Evolutionary conservation across 1,139 yeast species (phyloP).

Genomic region (Scheffersomyces lignicola): DNA sequence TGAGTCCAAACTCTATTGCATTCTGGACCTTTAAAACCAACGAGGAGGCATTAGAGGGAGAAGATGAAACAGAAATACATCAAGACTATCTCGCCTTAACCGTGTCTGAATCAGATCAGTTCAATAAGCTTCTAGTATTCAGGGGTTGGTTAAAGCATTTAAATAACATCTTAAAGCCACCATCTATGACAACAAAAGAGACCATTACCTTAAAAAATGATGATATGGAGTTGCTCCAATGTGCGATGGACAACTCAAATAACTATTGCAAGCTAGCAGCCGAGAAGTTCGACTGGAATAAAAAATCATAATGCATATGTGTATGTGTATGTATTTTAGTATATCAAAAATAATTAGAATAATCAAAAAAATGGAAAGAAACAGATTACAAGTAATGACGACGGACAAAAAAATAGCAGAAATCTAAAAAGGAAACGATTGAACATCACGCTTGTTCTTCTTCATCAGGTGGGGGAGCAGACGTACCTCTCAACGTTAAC

Average conservation of each 20-base stretch:
- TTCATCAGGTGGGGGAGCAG: conserved; percentile 35
- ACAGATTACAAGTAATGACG: not conserved
- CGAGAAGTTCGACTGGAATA: conserved; percentile 6
- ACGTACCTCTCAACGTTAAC: conserved; percentile 46
- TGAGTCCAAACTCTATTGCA: conserved; percentile 22
- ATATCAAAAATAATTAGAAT: not conserved
- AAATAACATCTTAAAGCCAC: conserved; percentile 12
- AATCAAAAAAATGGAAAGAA: conserved; percentile 1
- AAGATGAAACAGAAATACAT: conserved; percentile 4
- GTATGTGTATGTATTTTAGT: conserved; percentile 1
- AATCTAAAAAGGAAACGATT: conserved; percentile 2
- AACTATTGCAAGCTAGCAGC: conserved; percentile 13
- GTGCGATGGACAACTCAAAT: conserved; percentile 14
- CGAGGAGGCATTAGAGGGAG: too few species aligned
- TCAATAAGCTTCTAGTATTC: conserved; percentile 17
- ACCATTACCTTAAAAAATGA: conserved; percentile 5
- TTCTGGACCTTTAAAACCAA: conserved; percentile 16
- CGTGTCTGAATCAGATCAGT: conserved; percentile 21
- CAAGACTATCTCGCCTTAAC: conserved; percentile 21
- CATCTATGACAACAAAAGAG: conserved; percentile 3
- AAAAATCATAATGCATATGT: conserved; percentile 1
- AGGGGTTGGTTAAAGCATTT: conserved; percentile 19
- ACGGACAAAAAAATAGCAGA: conserved; percentile 1
- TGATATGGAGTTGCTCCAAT: conserved; percentile 13
- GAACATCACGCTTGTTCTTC: not conserved